Conservation (phyloP, 768 basidiomycete species). For the Macrolepiota dolichaula region DNA sequence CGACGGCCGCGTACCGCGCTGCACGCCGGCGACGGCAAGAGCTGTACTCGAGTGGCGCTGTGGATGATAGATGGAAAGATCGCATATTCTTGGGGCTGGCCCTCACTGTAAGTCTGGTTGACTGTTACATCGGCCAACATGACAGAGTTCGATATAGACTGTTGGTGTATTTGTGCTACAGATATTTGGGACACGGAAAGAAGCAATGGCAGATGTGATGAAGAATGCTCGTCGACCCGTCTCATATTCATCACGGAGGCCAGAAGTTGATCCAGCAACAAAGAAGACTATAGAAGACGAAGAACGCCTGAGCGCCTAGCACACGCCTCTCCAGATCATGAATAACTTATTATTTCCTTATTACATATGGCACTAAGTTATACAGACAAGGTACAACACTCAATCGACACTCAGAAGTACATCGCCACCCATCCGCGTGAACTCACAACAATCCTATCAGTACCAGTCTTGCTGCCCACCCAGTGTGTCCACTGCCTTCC, state of each 20-base stretch:
- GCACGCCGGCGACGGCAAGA: slow-evolving; percentile 42
- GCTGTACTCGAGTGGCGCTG: slow-evolving; percentile 45
- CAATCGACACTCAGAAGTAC: slow-evolving; percentile 30
- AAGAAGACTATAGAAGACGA: slow-evolving; percentile 7
- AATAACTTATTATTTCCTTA: not conserved
- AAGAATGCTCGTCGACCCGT: slow-evolving; percentile 13
- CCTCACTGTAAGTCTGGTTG: slow-evolving; percentile 38
- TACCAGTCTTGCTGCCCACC: slow-evolving; percentile 35
- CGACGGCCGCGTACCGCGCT: slow-evolving; percentile 36
- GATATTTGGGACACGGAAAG: slow-evolving; percentile 20
- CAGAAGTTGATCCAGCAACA: not conserved
- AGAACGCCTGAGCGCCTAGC: slow-evolving; percentile 11
- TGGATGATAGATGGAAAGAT: slow-evolving; percentile 70
- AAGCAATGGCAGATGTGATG: slow-evolving; percentile 20
- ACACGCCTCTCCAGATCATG: not conserved
- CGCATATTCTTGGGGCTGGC: slow-evolving; percentile 53
- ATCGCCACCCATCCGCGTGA: slow-evolving; percentile 47
- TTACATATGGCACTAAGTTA: not conserved
- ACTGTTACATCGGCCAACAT: no score
- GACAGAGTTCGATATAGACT: not conserved
- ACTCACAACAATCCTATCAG: slow-evolving; percentile 34
- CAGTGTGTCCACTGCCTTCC: slow-evolving; percentile 38
- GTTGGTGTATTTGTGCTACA: slow-evolving; percentile 26
- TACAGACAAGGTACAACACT: not conserved
- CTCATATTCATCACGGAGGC: not conserved